Conservation (phyloP, 164 flowering plant species). For the Stephania cephalantha region DNA sequence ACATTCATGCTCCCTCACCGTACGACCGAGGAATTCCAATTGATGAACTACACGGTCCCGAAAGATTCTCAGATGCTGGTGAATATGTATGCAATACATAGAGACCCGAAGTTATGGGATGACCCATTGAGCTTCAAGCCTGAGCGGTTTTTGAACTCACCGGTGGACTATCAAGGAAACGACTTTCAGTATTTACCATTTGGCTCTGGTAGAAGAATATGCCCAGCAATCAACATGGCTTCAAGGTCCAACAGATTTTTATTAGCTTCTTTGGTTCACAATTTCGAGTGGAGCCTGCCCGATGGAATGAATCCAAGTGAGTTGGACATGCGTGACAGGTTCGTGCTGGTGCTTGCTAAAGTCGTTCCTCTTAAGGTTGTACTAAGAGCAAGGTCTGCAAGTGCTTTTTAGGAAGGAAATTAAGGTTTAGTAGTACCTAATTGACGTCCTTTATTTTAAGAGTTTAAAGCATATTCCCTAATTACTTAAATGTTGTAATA, state of each 20-base stretch:
- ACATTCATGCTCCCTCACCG: slow-evolving; percentile 2
- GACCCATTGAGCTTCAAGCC: background rate
- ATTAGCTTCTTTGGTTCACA: background rate
- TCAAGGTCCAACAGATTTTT: background rate
- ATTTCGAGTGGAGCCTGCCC: slow-evolving; percentile 4
- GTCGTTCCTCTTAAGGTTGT: background rate
- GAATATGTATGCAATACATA: slow-evolving; percentile 1
- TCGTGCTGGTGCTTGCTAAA: background rate
- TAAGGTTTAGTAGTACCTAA: too few relatives aligned
- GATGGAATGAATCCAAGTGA: background rate
- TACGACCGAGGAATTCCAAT: background rate
- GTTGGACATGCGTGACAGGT: slow-evolving; percentile 1
- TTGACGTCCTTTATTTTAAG: too few relatives aligned
- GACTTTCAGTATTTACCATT: slow-evolving; percentile 1
- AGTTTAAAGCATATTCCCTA: too few relatives aligned
- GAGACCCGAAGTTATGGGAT: slow-evolving; percentile 9
- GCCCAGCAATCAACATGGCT: slow-evolving; percentile 2
- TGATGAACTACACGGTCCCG: slow-evolving; percentile 9
- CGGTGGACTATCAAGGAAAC: background rate
- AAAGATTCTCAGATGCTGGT: background rate
- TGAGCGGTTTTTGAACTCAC: background rate
- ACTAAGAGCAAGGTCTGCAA: background rate
- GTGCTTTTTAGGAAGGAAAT: too few relatives aligned
- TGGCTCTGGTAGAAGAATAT: slow-evolving; percentile 11
- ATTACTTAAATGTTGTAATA: too few relatives aligned